Conservation (phyloP, 2,329 filamentous ascomycete genomes). For the Monosporascus sp. region DNA sequence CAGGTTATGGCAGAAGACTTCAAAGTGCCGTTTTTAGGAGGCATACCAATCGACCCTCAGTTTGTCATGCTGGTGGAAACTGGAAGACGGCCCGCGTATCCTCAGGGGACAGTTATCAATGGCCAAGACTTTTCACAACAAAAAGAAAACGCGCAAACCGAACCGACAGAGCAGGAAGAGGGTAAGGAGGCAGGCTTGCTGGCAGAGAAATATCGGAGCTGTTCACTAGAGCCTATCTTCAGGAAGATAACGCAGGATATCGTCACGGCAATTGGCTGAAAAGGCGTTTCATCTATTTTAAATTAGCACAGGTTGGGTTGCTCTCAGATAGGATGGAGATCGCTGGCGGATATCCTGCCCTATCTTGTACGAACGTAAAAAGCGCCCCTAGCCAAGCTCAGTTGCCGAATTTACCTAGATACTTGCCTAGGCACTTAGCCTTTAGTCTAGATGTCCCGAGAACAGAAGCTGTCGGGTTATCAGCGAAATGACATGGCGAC, state of each 20-base stretch:
- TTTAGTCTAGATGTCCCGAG: not conserved
- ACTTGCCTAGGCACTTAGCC: not conserved
- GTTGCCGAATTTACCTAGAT: not conserved
- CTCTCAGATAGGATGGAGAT: not conserved
- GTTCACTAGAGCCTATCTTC: constrained; percentile 66
- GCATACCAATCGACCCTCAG: constrained; percentile 86
- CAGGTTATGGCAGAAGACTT: constrained; percentile 86
- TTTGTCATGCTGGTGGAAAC: constrained; percentile 87
- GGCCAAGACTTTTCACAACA: constrained; percentile 46
- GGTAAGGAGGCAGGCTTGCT: constrained; percentile 40
- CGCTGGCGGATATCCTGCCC: not conserved
- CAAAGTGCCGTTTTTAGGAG: constrained; percentile 74
- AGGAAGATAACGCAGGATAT: constrained; percentile 54
- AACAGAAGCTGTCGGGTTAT: not conserved
- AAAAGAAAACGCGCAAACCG: constrained; percentile 21
- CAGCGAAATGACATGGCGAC: no score
- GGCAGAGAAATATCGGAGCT: constrained; percentile 67
- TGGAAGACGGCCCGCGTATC: constrained; percentile 58
- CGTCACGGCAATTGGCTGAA: constrained; percentile 30
- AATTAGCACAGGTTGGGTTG: not conserved
- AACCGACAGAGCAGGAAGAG: constrained; percentile 16
- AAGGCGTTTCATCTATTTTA: constrained; percentile 4
- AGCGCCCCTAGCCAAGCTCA: no score
- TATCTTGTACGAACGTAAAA: not conserved
- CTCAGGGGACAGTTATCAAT: constrained; percentile 58